Evolutionary conservation across 139 green algal genomes (phyloP), one percentile per base, ranked within the genome.

Genomic region (Marvania coccoides): DNA sequence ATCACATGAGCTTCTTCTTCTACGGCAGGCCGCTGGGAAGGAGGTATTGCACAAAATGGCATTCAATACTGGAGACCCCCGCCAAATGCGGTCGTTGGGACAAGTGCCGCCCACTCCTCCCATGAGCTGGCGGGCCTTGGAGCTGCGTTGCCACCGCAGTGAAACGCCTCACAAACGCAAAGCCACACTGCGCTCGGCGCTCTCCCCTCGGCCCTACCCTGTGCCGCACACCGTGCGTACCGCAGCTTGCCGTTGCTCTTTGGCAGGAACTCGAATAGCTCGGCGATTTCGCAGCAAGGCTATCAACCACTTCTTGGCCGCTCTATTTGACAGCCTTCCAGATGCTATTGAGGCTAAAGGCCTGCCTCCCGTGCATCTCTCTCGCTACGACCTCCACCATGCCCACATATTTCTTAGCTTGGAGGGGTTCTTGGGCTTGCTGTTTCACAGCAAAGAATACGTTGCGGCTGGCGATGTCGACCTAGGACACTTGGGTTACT

Each of bases 361-460:
- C 10, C 59, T 74, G 33, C 68, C 68, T 13, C 40, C 30, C 0
- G 35, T 67, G 3, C 28, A 14, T 3, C 63, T 74, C 1, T 37
- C 38, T 28, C 15, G 58, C 2, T 74, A 8, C 6, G 68, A 74
- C 45, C 8, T 74, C 40, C 58, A 69, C 45, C 68, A 74, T 56
- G 68, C 33, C 12, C 68, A 74, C 34, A 31, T 74, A 13, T 74
- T 74, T 28, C 51, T 45, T 26, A 39, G 39, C 12, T 24, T 28
- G 23, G 29, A 15, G 14, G 40, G 55, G 24, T 12, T 23, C 23
- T 53, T 74, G 42, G 68, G 68, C 36, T 12, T 74, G n/a, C 57
- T 74, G 46, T 42, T 74, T 6, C 68, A 74, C 23, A 33, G 45
- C 33, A 63, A 70, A 28, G 68, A 74, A 36, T 74, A 74, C 55